Percentiles rank a stretch among this genome's conserved stretches.
Conservation (phyloP, 305 asterid genomes). For the Fraxinus paxiana region DNA sequence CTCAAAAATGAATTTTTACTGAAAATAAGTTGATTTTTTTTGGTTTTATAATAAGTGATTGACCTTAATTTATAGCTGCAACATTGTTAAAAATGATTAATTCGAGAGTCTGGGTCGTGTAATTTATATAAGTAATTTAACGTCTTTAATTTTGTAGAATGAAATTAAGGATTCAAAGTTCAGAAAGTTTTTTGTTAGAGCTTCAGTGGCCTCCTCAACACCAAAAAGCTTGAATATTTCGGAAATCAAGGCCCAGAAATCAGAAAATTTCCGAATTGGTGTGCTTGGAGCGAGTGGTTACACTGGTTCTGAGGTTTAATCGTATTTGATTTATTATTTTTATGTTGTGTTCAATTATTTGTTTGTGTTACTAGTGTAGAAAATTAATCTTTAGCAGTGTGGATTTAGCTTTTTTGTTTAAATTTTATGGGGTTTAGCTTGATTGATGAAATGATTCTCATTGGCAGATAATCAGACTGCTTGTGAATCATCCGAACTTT, state of each 20-base stretch:
- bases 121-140: background rate
- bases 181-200: constrained; percentile 40
- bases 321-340: background rate
- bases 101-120: background rate
- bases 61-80: background rate
- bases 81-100: background rate
- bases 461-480: constrained; percentile 74
- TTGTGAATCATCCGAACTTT: constrained; percentile 70
- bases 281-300: constrained; percentile 92
- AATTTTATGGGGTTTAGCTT: background rate
- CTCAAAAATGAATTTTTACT: background rate
- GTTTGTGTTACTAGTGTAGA: background rate
- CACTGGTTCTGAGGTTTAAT: constrained; percentile 74
- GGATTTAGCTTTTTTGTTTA: constrained; percentile 6
- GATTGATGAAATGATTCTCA: background rate
- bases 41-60: background rate
- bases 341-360: background rate
- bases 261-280: constrained; percentile 55
- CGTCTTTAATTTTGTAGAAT: constrained; percentile 33
- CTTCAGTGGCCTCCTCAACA: constrained; percentile 48
- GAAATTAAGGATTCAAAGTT: constrained; percentile 27
- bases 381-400: background rate
- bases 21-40: background rate
- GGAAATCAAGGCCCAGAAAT: constrained; percentile 37
- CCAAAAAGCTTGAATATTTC: constrained; percentile 33